phyloP scores from a whole-genome alignment of 1,139 yeast genomes.

The Yamadazyma sp. region DNA sequence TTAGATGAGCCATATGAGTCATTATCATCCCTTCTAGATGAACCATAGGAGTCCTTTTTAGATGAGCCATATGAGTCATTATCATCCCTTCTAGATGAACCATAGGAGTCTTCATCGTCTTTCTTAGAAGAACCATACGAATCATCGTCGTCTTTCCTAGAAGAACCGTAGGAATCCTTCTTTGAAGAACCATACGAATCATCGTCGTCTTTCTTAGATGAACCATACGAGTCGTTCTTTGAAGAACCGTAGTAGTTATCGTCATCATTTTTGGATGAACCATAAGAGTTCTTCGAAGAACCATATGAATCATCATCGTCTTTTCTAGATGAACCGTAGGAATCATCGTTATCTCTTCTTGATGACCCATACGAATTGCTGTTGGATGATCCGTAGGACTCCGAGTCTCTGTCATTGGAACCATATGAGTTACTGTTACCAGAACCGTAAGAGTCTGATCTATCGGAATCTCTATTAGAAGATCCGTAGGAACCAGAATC shows the following conservation, averaged over 20 bases:
- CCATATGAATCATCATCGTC: constrained; percentile 10
- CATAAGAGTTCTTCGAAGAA: constrained; percentile 8
- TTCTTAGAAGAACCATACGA: constrained; percentile 12
- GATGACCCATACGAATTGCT: constrained; percentile 17
- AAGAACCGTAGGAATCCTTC: constrained; percentile 15
- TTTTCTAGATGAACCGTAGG: constrained; percentile 15
- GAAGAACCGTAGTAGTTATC: constrained; percentile 12
- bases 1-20: constrained; percentile 21
- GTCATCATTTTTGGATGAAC: constrained; percentile 19
- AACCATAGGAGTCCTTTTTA: constrained; percentile 5
- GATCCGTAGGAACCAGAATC: constrained; percentile 2
- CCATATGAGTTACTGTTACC: constrained; percentile 11
- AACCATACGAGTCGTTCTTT: constrained; percentile 15
- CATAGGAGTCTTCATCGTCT: constrained; percentile 19
- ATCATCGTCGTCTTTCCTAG: constrained; percentile 16
- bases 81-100: constrained; percentile 1
- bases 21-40: constrained; percentile 5
- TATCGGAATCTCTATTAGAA: neutral
- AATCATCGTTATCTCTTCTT: constrained; percentile 8
- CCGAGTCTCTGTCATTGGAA: constrained; percentile 3
- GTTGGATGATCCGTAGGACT: constrained; percentile 20
- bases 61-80: constrained; percentile 10
- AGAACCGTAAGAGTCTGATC: constrained; percentile 3
- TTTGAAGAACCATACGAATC: constrained; percentile 21
- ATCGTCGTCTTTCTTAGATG: constrained; percentile 3